These are phyloP conservation scores for Marsdenia floribunda DNA, from an alignment of 257 asterid genomes.

Conservation along the genomic window DNA sequence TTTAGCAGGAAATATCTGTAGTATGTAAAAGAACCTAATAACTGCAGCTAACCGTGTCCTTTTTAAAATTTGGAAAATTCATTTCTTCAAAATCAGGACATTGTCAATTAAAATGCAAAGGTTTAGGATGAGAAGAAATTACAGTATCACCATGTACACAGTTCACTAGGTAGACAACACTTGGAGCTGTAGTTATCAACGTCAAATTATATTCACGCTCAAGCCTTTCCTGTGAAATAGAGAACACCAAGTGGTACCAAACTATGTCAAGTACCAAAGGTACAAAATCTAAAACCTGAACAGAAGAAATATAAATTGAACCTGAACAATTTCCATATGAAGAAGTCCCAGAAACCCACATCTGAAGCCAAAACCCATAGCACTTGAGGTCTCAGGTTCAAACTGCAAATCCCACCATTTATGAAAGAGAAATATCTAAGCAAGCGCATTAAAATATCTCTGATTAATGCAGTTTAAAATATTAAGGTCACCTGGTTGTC, in stretches of 20 bases:
- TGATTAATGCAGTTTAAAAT: background rate
- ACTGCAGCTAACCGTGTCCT: too few species aligned
- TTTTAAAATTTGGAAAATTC: background rate
- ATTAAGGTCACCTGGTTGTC: background rate
- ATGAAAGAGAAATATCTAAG: background rate
- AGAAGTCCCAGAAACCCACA: slow-evolving; percentile 99
- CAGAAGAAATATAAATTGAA: slow-evolving; percentile 18
- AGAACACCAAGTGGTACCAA: slow-evolving; percentile 5
- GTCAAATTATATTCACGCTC: slow-evolving; percentile 94
- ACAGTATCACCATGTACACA: slow-evolving; percentile 74
- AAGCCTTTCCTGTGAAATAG: slow-evolving; percentile 78
- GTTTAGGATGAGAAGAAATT: slow-evolving; percentile 47
- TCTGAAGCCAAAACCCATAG: slow-evolving; percentile 99
- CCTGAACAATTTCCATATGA: slow-evolving; percentile 99
- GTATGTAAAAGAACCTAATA: background rate
- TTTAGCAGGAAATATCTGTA: background rate
- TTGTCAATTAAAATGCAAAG: slow-evolving; percentile 18
- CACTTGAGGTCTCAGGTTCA: slow-evolving; percentile 96
- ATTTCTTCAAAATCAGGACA: background rate
- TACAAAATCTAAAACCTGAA: slow-evolving; percentile 15
- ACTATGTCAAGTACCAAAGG: slow-evolving; percentile 16
- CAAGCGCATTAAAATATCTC: background rate
- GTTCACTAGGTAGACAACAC: slow-evolving; percentile 88
- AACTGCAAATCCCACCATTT: slow-evolving; percentile 37
- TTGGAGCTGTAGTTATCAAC: slow-evolving; percentile 92